Base-by-base conservation (phyloP, 2,329 filamentous ascomycete genomes). In the Aulographum hederae region DNA sequence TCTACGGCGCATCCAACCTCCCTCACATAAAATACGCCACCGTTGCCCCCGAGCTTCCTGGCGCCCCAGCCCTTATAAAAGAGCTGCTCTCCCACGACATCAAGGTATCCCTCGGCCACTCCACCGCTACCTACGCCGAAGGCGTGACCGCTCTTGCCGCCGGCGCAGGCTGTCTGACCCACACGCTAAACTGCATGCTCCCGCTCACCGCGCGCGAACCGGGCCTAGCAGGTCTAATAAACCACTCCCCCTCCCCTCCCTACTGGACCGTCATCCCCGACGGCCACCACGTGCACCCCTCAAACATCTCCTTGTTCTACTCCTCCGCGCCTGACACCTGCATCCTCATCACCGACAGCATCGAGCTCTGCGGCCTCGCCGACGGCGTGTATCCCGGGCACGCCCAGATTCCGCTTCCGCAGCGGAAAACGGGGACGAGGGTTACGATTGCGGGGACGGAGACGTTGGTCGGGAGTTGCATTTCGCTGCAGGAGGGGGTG, bases 181-280 rank as follows among this genome's bases (percentile, higher is more conserved):
- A 69, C 41, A 60, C 60, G 0, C 54, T 69, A 27, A 69, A 70
- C 40, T 63, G 61, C 27, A 69, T 69, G 64, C 48, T 57, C 19
- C 50, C 57, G 2, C 47, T 67, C 3, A 50, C 58, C 33, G 63
- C 65, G 28, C 55, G 65, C 19, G 53, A 58, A 18, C 64, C 65
- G 3, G 63, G 65, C 2, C 49, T 69, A 12, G 54, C 60, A 19
- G 65, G 64, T 17, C 36, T 57, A 3, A 41, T 54, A 12, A n/a
- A 43, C 50, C 33, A 6, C 8, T 31, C 26, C 8, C 11, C 26
- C 41, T 35, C 34, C 32, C 30, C 50, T 6, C 61, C 64, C 2
- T 69, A 58, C 43, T 69, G 57, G 46, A 60, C 57, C 15, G 44
- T 69, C 28, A 67, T 69, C 17, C 50, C 64, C 3, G 66, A 69